phyloP scores from a whole-genome alignment of 2,329 filamentous ascomycete species.

The Colletotrichum graminicola region DNA sequence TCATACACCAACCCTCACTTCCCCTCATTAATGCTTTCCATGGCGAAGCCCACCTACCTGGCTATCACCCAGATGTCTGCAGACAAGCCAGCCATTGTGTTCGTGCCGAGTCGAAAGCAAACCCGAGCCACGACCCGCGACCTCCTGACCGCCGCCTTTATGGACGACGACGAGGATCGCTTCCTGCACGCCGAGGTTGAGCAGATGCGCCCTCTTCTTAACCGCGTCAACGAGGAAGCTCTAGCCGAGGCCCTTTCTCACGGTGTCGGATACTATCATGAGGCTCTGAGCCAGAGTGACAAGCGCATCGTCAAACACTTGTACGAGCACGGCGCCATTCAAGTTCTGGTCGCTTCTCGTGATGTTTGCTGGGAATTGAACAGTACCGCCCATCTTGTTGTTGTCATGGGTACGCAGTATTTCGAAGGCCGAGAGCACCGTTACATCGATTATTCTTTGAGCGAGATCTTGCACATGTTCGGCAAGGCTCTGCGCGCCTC shows the following conservation, averaged over 20 bases:
- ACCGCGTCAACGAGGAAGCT: slow-evolving; percentile 86
- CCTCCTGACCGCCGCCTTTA: slow-evolving; percentile 85
- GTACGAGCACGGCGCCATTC: slow-evolving; percentile 89
- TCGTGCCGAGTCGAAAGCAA: slow-evolving; percentile 94
- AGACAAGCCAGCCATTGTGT: slow-evolving; percentile 90
- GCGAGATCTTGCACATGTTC: slow-evolving; percentile 97
- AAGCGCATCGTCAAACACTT: slow-evolving; percentile 95
- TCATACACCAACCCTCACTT: slow-evolving; percentile 97
- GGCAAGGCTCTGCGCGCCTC: slow-evolving; percentile 87
- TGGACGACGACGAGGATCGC: slow-evolving; percentile 91
- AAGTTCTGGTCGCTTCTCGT: slow-evolving; percentile 80
- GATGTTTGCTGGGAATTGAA: slow-evolving; percentile 98
- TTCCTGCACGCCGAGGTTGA: slow-evolving; percentile 89
- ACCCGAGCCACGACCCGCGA: slow-evolving; percentile 89
- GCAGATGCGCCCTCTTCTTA: slow-evolving; percentile 85
- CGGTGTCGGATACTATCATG: slow-evolving; percentile 97
- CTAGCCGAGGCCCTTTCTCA: slow-evolving; percentile 91
- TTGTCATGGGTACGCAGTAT: slow-evolving; percentile 98
- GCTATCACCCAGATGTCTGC: slow-evolving; percentile 89
- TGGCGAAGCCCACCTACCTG: slow-evolving; percentile 94
- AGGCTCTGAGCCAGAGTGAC: slow-evolving; percentile 88
- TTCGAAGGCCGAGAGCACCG: slow-evolving; percentile 97
- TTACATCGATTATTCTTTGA: slow-evolving; percentile 95
- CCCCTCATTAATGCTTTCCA: slow-evolving; percentile 97
- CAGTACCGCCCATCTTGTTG: slow-evolving; percentile 86